Evolutionary conservation across 495 filamentous ascomycete species (phyloP), one percentile per base, ranked within the genome.

Genomic region (Penicillium argentinense): DNA sequence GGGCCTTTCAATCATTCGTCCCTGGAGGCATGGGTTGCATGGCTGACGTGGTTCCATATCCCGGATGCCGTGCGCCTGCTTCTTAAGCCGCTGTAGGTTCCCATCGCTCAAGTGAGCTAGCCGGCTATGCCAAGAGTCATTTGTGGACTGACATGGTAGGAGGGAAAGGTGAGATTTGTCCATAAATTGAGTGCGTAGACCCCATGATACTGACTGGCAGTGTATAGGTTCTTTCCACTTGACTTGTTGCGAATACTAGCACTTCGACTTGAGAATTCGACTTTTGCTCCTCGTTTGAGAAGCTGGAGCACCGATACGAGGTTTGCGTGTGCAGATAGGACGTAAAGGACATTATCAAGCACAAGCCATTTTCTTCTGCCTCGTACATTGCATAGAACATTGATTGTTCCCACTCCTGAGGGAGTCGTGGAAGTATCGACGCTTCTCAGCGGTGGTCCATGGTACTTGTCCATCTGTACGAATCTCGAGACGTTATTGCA

Each of bases 1-100:
- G 19, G 51, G 40, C 9, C 26, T 54, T 47, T 58, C 45, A n/a
- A 42, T 49, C 54, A 58, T 58, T 42, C 54, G 28, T 14, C 32
- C 32, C 32, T 49, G 42, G 11, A 57, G 36, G 16, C 49, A 57
- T 11, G 42, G 49, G 14, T 57, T 57, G 32, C 49, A 57, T 29
- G 34, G 40, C 11, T 52, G 19, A 24, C 41, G 39, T 33, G 51
- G 29, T 24, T 38, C 45, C 18, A 30, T 29, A 21, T 50, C 45
- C 34, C 32, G 38, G 9, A 54, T 30, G 24, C 45, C 51, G 22
- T 39, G 29, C 14, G 51, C 46, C 23, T 50, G 45, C 45, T 50
- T 28, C 33, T 54, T 45, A 16, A 54, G 32, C 12, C 32, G 32
- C 17, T 17, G 32, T 18, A 36, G 1, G 16, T 36, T 36, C 14